Evolutionary conservation across 2,329 filamentous ascomycete species (phyloP).

Genomic region (Rhexocercosporidium sp.): DNA sequence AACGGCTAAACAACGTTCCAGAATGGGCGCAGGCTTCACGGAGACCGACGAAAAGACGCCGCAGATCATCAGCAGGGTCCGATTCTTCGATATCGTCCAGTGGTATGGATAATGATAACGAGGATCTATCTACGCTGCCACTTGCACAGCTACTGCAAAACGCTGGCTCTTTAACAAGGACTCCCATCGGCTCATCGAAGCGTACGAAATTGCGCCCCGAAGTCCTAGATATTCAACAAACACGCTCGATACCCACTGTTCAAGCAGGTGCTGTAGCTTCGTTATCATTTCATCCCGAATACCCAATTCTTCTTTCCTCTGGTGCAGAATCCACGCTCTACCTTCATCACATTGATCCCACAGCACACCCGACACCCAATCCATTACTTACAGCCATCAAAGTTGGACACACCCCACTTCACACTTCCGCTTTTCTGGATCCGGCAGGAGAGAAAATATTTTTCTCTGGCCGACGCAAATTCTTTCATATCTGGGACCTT

Average conservation of each 20-base stretch:
- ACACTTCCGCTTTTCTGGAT: constrained; percentile 79
- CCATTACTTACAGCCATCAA: constrained; percentile 90
- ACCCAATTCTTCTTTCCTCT: constrained; percentile 87
- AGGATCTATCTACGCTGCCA: constrained; percentile 72
- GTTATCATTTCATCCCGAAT: constrained; percentile 86
- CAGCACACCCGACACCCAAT: constrained; percentile 77
- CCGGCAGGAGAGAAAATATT: constrained; percentile 79
- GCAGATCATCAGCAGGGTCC: constrained; percentile 56
- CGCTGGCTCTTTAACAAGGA: constrained; percentile 65
- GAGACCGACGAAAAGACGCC: constrained; percentile 55
- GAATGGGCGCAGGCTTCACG: constrained; percentile 62
- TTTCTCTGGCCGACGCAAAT: constrained; percentile 84
- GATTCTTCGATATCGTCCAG: constrained; percentile 45
- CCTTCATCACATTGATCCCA: constrained; percentile 85
- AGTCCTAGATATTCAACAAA: constrained; percentile 86
- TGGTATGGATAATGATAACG: constrained; percentile 58
- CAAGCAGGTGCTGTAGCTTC: constrained; percentile 82
- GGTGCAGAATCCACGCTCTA: constrained; percentile 85
- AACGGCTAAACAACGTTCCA: constrained; percentile 63
- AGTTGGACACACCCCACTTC: constrained; percentile 81
- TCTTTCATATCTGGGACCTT: constrained; percentile 95
- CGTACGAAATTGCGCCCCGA: constrained; percentile 81
- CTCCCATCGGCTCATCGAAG: constrained; percentile 55
- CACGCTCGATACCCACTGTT: constrained; percentile 80
- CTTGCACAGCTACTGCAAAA: constrained; percentile 81